phyloP scores from a whole-genome alignment of 257 asterid genomes.

The Penstemon davidsonii region DNA sequence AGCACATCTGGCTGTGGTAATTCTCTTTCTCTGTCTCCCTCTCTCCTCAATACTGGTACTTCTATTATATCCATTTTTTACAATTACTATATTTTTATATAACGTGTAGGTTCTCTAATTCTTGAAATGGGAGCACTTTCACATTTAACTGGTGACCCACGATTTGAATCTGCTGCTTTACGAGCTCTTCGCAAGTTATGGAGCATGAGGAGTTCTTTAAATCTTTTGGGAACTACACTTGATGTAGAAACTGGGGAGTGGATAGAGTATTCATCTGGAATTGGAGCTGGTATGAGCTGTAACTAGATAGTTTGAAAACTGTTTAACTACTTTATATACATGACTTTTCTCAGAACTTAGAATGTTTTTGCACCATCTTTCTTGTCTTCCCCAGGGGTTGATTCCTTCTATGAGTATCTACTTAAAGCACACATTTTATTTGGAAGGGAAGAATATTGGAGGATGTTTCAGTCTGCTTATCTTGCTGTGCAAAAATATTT shows the following conservation, averaged over 20 bases:
- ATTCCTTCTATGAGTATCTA: conserved; percentile 90
- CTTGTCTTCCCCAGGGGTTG: conserved; percentile 66
- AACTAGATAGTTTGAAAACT: conserved; percentile 16
- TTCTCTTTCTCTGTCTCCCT: conserved; percentile 27
- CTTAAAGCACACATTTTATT: conserved; percentile 90
- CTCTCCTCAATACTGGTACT: conserved; percentile 1
- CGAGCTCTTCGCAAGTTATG: conserved; percentile 90
- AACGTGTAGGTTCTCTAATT: conserved; percentile 76
- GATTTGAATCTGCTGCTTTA: conserved; percentile 85
- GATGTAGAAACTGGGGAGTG: conserved; percentile 90
- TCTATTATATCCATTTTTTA: conserved; percentile 15
- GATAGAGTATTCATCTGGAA: conserved; percentile 91
- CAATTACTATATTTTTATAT: conserved; percentile 23
- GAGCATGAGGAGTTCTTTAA: conserved; percentile 96
- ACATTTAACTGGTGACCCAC: conserved; percentile 85
- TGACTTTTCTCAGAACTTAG: conserved; percentile 3
- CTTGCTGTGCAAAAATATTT: conserved; percentile 84
- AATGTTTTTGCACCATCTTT: conserved; percentile 14
- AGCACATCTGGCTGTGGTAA: conserved; percentile 98
- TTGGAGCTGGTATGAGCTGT: conserved; percentile 83
- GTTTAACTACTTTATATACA: neutral
- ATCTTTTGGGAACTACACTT: conserved; percentile 91
- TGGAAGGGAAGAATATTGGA: conserved; percentile 92
- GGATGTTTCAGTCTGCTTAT: conserved; percentile 94
- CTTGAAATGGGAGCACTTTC: conserved; percentile 99